A percentile compares a stretch with the other conserved stretches of the same genome.
Evolutionary conservation across 371 early-diverging fungal genomes (phyloP).

Genomic region (Basidiobolus meristosporus): DNA sequence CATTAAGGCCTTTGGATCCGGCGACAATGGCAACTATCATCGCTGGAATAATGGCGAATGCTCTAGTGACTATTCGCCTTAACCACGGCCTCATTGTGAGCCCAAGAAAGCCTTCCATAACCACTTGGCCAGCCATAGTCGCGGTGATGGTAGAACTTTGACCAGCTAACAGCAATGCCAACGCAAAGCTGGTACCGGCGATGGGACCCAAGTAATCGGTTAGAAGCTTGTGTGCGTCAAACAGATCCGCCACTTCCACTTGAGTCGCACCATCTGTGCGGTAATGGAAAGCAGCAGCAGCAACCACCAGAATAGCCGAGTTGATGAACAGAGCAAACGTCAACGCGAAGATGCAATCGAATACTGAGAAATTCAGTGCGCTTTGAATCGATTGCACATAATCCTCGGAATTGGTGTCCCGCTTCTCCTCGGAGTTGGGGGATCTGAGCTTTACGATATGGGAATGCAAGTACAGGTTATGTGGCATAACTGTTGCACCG

Average conservation of each 20-base stretch:
- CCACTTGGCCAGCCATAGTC: conserved; percentile 55
- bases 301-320: conserved; percentile 48
- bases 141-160: conserved; percentile 55
- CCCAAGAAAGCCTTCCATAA: conserved; percentile 52
- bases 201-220: conserved; percentile 24
- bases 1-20: conserved; percentile 6
- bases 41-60: conserved; percentile 45
- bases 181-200: conserved; percentile 41
- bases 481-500: conserved; percentile 56
- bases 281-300: conserved; percentile 37
- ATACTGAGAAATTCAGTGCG: conserved; percentile 43
- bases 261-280: conserved; percentile 8
- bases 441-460: conserved; percentile 6
- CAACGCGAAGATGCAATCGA: conserved; percentile 40
- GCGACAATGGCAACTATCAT: conserved; percentile 40
- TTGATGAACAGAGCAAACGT: conserved; percentile 47
- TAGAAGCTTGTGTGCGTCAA: conserved; percentile 38
- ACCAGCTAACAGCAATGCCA: conserved; percentile 50
- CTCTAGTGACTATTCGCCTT: conserved; percentile 38
- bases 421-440: not conserved
- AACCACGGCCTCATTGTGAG: conserved; percentile 35
- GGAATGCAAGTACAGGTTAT: conserved; percentile 48
- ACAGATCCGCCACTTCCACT: conserved; percentile 16
- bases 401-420: not conserved
- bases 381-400: conserved; percentile 13